Evolutionary conservation across 371 early-diverging fungal genomes (phyloP), one percentile per base, ranked within the genome.

Genomic region (Catenaria anguillulae): DNA sequence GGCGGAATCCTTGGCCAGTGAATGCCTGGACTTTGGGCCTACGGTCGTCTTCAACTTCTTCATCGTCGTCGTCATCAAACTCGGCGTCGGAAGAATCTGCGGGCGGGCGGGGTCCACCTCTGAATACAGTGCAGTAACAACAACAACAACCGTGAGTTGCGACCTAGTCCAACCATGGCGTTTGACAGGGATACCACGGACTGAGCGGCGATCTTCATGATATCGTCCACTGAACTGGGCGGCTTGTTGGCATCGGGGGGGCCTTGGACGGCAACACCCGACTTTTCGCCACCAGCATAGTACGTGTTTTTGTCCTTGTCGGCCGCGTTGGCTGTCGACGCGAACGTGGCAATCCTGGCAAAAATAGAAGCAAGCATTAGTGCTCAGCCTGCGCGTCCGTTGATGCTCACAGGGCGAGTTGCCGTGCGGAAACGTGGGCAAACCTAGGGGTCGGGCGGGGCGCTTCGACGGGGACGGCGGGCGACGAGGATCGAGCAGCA

Each of bases 121-220:
- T 34, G 24, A 15, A 26, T 31, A 31, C 1, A n/a, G n/a, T n/a
- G n/a, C n/a, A n/a, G n/a, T n/a, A n/a, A n/a, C n/a, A n/a, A n/a
- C n/a, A n/a, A n/a, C n/a, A n/a, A n/a, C n/a, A n/a, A n/a, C n/a
- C n/a, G n/a, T n/a, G n/a, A n/a, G n/a, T n/a, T n/a, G n/a, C n/a
- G n/a, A n/a, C n/a, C n/a, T n/a, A n/a, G n/a, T n/a, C n/a, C n/a
- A n/a, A n/a, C n/a, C n/a, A n/a, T n/a, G n/a, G n/a, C n/a, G n/a
- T n/a, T n/a, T n/a, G n/a, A n/a, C n/a, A n/a, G 17, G 17, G 40
- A 40, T 40, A 17, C 10, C 40, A 40, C 40, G 66, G 74, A 87
- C 87, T 83, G 82, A 23, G 84, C 79, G 21, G 90, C 90, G 65
- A 89, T 87, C 60, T 81, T 81, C 35, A 92, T 67, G 37, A 92